Evolutionary conservation across 1,139 yeast genomes (phyloP), one percentile per base, ranked within the genome.

Genomic region (Starmera stellimalicola): DNA sequence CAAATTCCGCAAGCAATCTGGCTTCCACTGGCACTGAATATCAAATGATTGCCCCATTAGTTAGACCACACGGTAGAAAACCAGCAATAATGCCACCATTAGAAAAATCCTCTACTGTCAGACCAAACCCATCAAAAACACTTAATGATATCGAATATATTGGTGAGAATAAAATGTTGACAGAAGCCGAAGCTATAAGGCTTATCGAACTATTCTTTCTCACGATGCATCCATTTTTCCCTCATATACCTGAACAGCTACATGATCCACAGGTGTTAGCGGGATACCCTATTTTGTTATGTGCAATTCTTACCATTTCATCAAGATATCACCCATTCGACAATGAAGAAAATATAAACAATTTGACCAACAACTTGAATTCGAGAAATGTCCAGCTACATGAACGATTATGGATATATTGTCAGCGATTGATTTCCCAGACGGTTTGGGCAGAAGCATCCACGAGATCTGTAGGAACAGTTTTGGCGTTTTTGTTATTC

Each of bases 391-490:
- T 78, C 18, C 78, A 71, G 44, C 68, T 78, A 6, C 96, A 87
- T 52, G 87, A 79, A 45, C 66, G 78, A 37, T 58, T 87, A 32
- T 85, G 95, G 95, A 69, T 77, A 18, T 76, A 81, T 50, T 85
- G 88, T 35, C 95, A 87, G 57, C 58, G 78, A 42, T 63, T 85
- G 37, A 78, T 87, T 31, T 81, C 94, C 2, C 85, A 79, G 52
- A 80, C 95, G 0, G 91, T 85, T 5, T 87, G 95, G 95, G 95
- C 94, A 1, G 95, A 84, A 52, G 94, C 95, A 0, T 77, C 87
- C 39, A 81, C 94, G 5, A 62, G 95, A 41, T 79, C 93, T 0
- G 73, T 85, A 6, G 95, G 95, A 1, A 85, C 95, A 0, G 78
- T 85, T 6, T 69, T 81, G 46, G 88, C 95, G 1, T 84, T 87